Evolutionary conservation across 139 green algal genomes (phyloP), one percentile per base, ranked within the genome.

Genomic region (Chlamydomonas schloesseri): DNA sequence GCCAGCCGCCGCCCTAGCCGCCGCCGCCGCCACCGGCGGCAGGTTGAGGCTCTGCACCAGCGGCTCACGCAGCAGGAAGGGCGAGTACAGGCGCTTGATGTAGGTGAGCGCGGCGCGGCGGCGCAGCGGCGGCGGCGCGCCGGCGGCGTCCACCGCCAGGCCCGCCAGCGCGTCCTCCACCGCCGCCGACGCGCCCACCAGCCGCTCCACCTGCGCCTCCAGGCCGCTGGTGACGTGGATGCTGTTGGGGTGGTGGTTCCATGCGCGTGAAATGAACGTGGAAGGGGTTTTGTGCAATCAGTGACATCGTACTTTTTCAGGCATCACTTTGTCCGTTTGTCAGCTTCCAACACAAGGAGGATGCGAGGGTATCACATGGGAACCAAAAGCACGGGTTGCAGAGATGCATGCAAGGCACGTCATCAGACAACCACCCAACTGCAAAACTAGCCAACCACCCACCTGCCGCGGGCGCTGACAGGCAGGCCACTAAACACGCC

Each of bases 91-190:
- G 34, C 97, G 94, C 65, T 92, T 93, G 77, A 99, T 93, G 93
- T 99, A 99, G 14, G 96, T 97, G 42, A 94, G 71, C 58, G 97
- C 87, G 14, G 95, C 95, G 23, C 94, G 90, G 26, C 71, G 75
- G 84, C 95, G 92, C 79, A 94, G 84, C 29, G 67, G 42, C 34
- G 60, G 50, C 6, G 46, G 47, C 47, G 80, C 65, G 8, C 67
- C 50, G 10, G 67, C 68, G 68, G 96, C 88, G 84, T 96, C 92
- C 64, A 99, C 83, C 47, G 94, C 89, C 60, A 99, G 83, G 0
- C 91, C 94, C 3, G 95, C 96, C 42, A 99, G 91, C 0, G 96
- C 96, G 46, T 99, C 97, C 83, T 99, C 97, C 31, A 99, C 95
- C 0, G 97, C 96, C 15, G 97, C 96, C 1, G 94, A 96, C 15